Conservation (phyloP, 1,284 basidiomycete genomes). For the Ceratobasidium sp. region DNA sequence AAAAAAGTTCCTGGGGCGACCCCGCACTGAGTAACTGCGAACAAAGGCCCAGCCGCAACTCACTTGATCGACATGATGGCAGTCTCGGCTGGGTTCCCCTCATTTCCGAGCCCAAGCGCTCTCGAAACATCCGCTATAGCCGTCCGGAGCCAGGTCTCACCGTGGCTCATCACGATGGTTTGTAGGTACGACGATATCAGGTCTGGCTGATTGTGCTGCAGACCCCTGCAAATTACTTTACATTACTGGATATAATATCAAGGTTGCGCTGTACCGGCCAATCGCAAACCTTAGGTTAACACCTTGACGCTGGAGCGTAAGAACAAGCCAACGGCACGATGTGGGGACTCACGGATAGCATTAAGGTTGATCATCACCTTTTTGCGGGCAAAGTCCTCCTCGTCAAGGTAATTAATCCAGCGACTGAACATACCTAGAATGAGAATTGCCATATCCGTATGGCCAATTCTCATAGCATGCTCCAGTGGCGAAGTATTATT, state of each 20-base stretch:
- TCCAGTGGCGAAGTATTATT: constrained; percentile 58
- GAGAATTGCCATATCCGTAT: constrained; percentile 74
- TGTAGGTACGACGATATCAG: constrained; percentile 82
- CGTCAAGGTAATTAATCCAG: constrained; percentile 77
- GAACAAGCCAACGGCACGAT: neutral
- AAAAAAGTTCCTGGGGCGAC: constrained; percentile 61
- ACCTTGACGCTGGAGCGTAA: constrained; percentile 55
- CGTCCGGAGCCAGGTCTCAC: constrained; percentile 73
- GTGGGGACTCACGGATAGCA: constrained; percentile 63
- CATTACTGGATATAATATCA: too few species aligned
- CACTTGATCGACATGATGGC: constrained; percentile 52
- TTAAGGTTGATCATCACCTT: constrained; percentile 70
- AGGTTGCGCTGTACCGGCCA: too few species aligned
- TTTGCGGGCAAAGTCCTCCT: constrained; percentile 68
- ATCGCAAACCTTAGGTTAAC: constrained; percentile 82
- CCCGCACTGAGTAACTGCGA: neutral
- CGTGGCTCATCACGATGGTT: constrained; percentile 84
- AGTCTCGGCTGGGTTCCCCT: constrained; percentile 69
- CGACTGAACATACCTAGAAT: constrained; percentile 80
- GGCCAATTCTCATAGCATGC: constrained; percentile 79
- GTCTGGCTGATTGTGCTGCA: constrained; percentile 76
- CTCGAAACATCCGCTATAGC: constrained; percentile 37
- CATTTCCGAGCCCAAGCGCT: constrained; percentile 52
- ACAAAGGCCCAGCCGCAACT: neutral
- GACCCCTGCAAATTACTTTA: too few species aligned